Percentiles rank a stretch among this genome's conserved stretches.
Conservation (phyloP, 208 protist species). For the Polymyxa betae region DNA sequence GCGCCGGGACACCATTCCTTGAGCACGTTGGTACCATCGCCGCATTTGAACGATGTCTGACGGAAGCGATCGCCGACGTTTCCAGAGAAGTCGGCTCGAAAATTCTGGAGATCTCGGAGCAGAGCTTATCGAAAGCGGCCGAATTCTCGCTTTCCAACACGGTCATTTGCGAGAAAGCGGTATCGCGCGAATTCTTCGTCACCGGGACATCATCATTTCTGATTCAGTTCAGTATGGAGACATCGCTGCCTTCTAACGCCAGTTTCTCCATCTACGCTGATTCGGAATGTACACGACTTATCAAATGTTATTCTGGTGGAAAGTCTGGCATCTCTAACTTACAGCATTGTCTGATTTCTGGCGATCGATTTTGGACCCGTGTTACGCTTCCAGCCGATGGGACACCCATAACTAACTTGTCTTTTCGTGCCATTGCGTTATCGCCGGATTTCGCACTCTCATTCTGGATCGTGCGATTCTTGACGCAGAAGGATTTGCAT, state of each 20-base stretch:
- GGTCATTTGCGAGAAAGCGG: background rate
- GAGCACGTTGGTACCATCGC: background rate
- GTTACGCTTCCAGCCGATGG: background rate
- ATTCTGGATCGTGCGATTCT: constrained; percentile 42
- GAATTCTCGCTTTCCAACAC: background rate
- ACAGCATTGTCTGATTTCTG: background rate
- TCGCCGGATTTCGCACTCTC: constrained; percentile 36
- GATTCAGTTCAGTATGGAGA: background rate
- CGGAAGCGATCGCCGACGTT: background rate
- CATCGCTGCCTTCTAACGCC: background rate
- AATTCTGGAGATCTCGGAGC: background rate
- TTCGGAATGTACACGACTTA: background rate
- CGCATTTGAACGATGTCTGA: background rate
- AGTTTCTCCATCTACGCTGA: constrained; percentile 20
- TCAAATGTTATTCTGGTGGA: background rate
- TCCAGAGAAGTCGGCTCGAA: background rate
- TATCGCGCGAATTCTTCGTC: background rate
- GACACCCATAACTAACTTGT: background rate
- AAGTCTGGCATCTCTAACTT: background rate
- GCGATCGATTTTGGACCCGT: constrained; percentile 44
- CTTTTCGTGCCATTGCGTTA: background rate
- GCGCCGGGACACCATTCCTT: background rate
- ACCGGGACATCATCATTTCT: constrained; percentile 1
- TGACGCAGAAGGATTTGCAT: background rate
- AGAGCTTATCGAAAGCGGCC: background rate